phyloP scores from a whole-genome alignment of 1,284 basidiomycete genomes.

The Puccinia horiana region DNA sequence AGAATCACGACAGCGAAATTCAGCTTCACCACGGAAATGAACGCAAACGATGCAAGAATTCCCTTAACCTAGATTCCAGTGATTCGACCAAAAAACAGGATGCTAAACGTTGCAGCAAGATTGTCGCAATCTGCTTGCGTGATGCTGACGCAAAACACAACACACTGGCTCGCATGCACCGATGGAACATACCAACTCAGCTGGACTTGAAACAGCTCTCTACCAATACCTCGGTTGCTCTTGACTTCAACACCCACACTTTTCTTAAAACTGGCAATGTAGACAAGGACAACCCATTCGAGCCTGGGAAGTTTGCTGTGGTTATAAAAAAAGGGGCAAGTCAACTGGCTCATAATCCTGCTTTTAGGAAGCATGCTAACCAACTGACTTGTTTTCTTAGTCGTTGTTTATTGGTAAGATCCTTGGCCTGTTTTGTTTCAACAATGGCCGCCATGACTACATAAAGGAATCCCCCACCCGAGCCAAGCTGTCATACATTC shows the following conservation, averaged over 20 bases:
- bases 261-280: not conserved
- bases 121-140: not conserved
- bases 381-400: not conserved
- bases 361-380: not conserved
- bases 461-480: not conserved
- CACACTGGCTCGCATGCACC: not conserved
- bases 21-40: not conserved
- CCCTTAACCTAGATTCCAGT: not conserved
- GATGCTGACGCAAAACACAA: not conserved
- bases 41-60: not conserved
- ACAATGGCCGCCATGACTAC: not conserved
- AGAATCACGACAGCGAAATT: not conserved
- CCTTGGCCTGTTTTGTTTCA: not conserved
- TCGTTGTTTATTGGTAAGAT: not conserved
- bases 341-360: too few species aligned
- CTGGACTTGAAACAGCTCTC: not conserved
- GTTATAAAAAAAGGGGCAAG: slow-evolving; percentile 5
- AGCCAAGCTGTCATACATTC: slow-evolving; percentile 1
- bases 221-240: not conserved
- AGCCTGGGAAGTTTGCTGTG: not conserved
- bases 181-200: not conserved
- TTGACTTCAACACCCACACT: not conserved
- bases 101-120: not conserved
- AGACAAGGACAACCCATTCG: not conserved
- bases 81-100: not conserved